A percentile compares a stretch with the other conserved stretches of the same genome.
Evolutionary conservation across 108 stramenopile species (phyloP).

Genomic region (Cyclotella sp.): DNA sequence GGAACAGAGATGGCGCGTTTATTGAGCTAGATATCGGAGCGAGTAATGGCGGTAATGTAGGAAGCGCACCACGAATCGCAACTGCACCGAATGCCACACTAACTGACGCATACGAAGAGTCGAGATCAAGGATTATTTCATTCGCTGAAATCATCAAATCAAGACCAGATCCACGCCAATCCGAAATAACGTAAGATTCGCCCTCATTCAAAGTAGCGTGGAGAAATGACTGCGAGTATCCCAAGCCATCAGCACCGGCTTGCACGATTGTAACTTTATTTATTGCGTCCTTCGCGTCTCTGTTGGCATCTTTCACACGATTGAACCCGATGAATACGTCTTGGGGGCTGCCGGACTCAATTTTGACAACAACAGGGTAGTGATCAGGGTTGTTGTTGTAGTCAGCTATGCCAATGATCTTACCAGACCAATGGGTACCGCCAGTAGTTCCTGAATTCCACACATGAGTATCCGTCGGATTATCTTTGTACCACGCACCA

Average conservation of each 20-base stretch:
- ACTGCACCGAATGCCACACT: conserved; percentile 11
- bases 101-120: conserved; percentile 25
- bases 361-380: conserved; percentile 33
- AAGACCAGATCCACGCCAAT: conserved; percentile 27
- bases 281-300: conserved; percentile 5
- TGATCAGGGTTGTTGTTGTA: conserved; percentile 36
- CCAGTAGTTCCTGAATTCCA: conserved; percentile 14
- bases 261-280: conserved; percentile 35
- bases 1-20: conserved; percentile 6
- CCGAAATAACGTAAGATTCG: conserved; percentile 3
- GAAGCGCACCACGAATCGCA: background rate
- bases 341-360: conserved; percentile 15
- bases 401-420: conserved; percentile 46
- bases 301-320: conserved; percentile 33
- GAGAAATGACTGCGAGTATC: conserved; percentile 37
- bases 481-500: conserved; percentile 36
- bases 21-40: background rate
- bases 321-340: conserved; percentile 48
- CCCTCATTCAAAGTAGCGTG: conserved; percentile 12
- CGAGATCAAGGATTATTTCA: conserved; percentile 13
- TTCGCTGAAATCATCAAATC: conserved; percentile 11
- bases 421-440: conserved; percentile 16
- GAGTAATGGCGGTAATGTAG: too few species aligned
- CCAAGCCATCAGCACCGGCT: conserved; percentile 26
- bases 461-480: background rate